Percentiles rank a stretch among this genome's conserved stretches.
Evolutionary conservation across 345 rosid species (phyloP).

Genomic region (Linum usitatissimum): DNA sequence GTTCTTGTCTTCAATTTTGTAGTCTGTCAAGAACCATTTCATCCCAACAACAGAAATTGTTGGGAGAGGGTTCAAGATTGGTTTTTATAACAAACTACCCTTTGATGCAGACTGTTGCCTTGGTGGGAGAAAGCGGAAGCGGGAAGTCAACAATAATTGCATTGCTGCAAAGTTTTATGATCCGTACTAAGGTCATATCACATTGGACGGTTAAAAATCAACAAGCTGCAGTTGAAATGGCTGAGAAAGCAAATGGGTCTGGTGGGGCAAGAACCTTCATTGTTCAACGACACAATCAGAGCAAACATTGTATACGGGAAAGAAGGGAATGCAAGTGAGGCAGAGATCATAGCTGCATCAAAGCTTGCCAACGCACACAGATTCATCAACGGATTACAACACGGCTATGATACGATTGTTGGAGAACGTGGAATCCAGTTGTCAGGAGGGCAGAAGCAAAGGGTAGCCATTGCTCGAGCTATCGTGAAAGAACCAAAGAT

Average conservation of each 20-base stretch:
- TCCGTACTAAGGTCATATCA: conserved; percentile 41
- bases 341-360: conserved; percentile 42
- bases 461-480: conserved; percentile 38
- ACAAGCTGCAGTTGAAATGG: conserved; percentile 43
- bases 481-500: conserved; percentile 32
- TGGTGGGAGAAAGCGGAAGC: conserved; percentile 69
- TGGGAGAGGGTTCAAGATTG: background rate
- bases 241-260: conserved; percentile 38
- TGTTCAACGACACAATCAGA: conserved; percentile 50
- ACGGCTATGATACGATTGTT: conserved; percentile 35
- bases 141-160: conserved; percentile 57
- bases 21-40: no score
- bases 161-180: conserved; percentile 44
- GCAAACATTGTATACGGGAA: conserved; percentile 59
- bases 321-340: conserved; percentile 42
- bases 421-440: conserved; percentile 47
- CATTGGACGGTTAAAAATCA: conserved; percentile 42
- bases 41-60: no score
- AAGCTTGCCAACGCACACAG: conserved; percentile 47
- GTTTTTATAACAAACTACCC: background rate
- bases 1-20: no score
- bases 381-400: conserved; percentile 39
- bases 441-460: conserved; percentile 44
- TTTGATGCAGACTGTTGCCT: conserved; percentile 43
- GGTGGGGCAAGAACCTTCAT: conserved; percentile 47